A percentile compares a stretch with the other conserved stretches of the same genome.
Evolutionary conservation across 768 basidiomycete species (phyloP).

Genomic region (Calocera cornea): DNA sequence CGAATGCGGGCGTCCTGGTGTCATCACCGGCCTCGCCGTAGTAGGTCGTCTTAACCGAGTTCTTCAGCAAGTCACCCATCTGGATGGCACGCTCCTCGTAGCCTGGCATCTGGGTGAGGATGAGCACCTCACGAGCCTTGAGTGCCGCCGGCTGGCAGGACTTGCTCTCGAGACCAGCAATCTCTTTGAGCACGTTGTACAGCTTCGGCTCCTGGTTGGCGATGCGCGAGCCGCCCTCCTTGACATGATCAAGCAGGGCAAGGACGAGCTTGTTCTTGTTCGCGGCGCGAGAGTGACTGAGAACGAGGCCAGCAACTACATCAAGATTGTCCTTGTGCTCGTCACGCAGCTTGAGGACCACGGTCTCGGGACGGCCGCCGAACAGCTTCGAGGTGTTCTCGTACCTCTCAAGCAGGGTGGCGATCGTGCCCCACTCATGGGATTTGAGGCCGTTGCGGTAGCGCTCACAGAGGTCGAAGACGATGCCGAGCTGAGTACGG

Average conservation of each 20-base stretch:
- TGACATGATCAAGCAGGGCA: conserved; percentile 78
- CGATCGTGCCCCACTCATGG: conserved; percentile 70
- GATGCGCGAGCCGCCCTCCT: conserved; percentile 60
- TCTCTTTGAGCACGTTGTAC: conserved; percentile 60
- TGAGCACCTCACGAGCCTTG: conserved; percentile 94
- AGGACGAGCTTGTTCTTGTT: conserved; percentile 83
- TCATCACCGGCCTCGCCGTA: conserved; percentile 70
- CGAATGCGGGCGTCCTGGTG: conserved; percentile 62
- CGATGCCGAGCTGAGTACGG: conserved; percentile 49
- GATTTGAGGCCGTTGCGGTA: conserved; percentile 73
- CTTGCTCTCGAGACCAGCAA: conserved; percentile 84
- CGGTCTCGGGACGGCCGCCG: conserved; percentile 84
- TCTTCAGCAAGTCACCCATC: conserved; percentile 87
- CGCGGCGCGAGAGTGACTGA: conserved; percentile 92
- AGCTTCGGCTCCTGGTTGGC: conserved; percentile 61
- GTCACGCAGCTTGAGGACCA: conserved; percentile 79
- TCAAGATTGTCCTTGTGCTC: conserved; percentile 87
- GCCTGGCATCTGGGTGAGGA: conserved; percentile 90
- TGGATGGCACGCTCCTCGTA: conserved; percentile 87
- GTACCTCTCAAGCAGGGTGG: conserved; percentile 63
- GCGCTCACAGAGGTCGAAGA: conserved; percentile 64
- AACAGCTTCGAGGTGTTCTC: conserved; percentile 83
- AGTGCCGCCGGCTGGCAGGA: conserved; percentile 87
- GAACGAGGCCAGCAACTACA: conserved; percentile 67
- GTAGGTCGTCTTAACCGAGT: conserved; percentile 70